Conservation (phyloP, 73 alveolate genomes). For the Paramecium caudatum region DNA sequence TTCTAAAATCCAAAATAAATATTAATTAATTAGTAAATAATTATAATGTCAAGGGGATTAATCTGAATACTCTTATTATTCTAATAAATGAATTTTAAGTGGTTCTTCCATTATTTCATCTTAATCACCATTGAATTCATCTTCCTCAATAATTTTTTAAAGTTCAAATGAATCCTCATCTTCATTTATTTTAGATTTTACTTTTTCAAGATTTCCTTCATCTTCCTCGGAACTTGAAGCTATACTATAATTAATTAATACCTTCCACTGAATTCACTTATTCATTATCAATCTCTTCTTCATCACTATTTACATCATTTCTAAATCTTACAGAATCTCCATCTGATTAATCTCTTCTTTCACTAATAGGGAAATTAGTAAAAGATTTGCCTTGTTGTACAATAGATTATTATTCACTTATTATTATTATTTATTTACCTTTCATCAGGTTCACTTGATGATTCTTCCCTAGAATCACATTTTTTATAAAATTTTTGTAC, state of each 20-base stretch:
- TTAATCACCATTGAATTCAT: background rate
- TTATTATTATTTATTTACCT: background rate
- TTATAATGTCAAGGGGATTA: too few relatives aligned
- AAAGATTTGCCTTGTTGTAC: conserved; percentile 30
- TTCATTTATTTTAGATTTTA: conserved; percentile 20
- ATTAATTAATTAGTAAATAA: too few relatives aligned
- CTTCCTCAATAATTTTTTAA: conserved; percentile 59
- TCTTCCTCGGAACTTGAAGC: conserved; percentile 58
- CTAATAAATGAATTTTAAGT: conserved; percentile 1
- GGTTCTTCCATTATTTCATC: conserved; percentile 11
- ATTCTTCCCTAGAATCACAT: background rate
- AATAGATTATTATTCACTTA: background rate
- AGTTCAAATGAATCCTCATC: conserved; percentile 53
- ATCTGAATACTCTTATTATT: too few relatives aligned
- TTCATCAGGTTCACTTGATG: conserved; percentile 19
- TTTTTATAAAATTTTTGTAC: background rate
- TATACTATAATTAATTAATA: background rate
- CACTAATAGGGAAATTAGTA: conserved; percentile 52
- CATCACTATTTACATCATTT: conserved; percentile 65
- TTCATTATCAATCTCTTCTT: conserved; percentile 22
- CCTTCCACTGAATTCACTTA: conserved; percentile 42
- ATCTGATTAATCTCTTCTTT: conserved; percentile 75
- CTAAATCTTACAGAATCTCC: conserved; percentile 74
- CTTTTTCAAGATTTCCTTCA: conserved; percentile 15
- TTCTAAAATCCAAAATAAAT: too few relatives aligned